Evolutionary conservation across 1,284 basidiomycete species (phyloP).

Genomic region (Heliocybe sulcata): DNA sequence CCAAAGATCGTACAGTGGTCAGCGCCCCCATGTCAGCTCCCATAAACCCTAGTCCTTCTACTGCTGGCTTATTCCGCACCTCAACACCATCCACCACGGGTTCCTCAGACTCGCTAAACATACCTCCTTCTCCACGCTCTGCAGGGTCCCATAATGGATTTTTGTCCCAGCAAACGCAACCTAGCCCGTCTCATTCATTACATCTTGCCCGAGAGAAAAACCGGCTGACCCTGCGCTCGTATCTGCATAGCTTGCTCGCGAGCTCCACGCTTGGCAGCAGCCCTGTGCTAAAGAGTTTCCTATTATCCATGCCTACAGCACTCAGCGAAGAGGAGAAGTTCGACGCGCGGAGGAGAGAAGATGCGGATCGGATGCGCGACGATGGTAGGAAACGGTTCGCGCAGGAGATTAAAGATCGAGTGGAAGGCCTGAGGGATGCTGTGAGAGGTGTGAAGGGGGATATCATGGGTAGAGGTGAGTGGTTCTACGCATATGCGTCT

Average conservation of each 20-base stretch:
- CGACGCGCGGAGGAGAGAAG: constrained; percentile 77
- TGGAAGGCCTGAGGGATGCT: constrained; percentile 82
- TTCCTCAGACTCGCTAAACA: background rate
- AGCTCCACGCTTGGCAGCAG: constrained; percentile 18
- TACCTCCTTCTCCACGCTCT: background rate
- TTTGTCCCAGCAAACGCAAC: background rate
- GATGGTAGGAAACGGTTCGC: constrained; percentile 85
- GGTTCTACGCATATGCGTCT: background rate
- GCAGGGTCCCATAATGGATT: constrained; percentile 9
- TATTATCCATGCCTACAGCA: constrained; percentile 72
- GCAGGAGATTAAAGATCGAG: constrained; percentile 79
- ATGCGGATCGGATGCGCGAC: constrained; percentile 86
- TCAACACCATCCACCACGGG: background rate
- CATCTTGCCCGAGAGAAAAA: constrained; percentile 87
- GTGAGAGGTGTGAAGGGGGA: constrained; percentile 89
- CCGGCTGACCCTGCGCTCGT: constrained; percentile 88
- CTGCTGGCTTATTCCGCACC: background rate
- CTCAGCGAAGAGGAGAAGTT: constrained; percentile 72
- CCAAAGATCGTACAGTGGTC: constrained; percentile 79
- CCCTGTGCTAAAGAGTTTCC: constrained; percentile 85
- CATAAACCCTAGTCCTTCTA: constrained; percentile 3
- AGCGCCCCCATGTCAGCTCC: constrained; percentile 23
- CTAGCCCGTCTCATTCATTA: constrained; percentile 21
- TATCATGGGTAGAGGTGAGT: constrained; percentile 71
- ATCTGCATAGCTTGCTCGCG: constrained; percentile 78